A percentile compares a stretch with the other conserved stretches of the same genome.
These are phyloP conservation scores for Zygoascus tannicola DNA, from an alignment of 805 yeast species.

Conservation along the genomic window DNA sequence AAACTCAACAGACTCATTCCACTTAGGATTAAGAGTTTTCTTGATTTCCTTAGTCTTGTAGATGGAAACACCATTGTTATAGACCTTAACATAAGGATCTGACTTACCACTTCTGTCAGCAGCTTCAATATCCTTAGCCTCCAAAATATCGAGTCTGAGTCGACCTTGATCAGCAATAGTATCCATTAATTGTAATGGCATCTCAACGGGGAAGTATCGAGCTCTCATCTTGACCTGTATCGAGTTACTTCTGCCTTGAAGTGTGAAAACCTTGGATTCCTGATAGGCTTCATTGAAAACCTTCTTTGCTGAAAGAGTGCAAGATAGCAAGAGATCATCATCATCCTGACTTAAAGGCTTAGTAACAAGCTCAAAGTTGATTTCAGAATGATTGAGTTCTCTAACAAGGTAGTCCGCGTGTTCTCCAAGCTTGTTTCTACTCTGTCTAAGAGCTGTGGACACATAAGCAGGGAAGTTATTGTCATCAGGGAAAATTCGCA, in stretches of 20 bases:
- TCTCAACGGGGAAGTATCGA: constrained; percentile 69
- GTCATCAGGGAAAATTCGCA: constrained; percentile 74
- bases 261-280: constrained; percentile 35
- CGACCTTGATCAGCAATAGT: constrained; percentile 66
- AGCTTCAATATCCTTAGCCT: constrained; percentile 62
- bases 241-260: constrained; percentile 41
- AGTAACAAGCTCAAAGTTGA: constrained; percentile 52
- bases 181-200: constrained; percentile 63
- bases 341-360: constrained; percentile 38
- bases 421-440: constrained; percentile 32
- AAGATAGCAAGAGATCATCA: constrained; percentile 52
- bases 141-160: constrained; percentile 48
- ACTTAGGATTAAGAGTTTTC: constrained; percentile 82
- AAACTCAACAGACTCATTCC: constrained; percentile 62
- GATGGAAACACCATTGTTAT: constrained; percentile 52
- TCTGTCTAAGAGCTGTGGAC: constrained; percentile 39
- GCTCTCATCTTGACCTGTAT: constrained; percentile 46
- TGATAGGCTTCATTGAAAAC: constrained; percentile 57
- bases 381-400: constrained; percentile 66
- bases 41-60: constrained; percentile 73
- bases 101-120: constrained; percentile 92
- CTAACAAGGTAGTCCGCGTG: constrained; percentile 70
- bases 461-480: constrained; percentile 55
- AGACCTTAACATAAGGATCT: constrained; percentile 77
- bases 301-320: constrained; percentile 55